Conservation (phyloP, 768 basidiomycete genomes). For the Xerocomus brunneocitrinus region DNA sequence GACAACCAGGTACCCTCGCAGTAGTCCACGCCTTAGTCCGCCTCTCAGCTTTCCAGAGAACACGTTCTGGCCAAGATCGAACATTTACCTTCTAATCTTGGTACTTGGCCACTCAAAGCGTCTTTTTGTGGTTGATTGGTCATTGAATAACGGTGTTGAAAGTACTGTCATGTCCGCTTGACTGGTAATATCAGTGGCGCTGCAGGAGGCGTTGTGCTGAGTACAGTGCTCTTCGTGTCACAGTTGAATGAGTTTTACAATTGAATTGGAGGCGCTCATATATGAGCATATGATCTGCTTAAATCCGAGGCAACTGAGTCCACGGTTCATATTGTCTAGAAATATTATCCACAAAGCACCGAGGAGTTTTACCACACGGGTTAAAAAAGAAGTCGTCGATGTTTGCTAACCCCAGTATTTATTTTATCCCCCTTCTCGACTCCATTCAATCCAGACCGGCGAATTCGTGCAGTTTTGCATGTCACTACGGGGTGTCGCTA, state of each 20-base stretch:
- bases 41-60: background rate
- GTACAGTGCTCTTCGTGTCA: too few relatives aligned
- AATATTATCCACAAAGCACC: background rate
- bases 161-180: background rate
- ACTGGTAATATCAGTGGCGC: too few relatives aligned
- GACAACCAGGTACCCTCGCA: slow-evolving; percentile 13
- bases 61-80: background rate
- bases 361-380: background rate
- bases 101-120: background rate
- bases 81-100: background rate
- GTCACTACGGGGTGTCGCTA: too few relatives aligned
- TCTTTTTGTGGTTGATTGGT: background rate
- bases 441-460: background rate
- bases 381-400: background rate
- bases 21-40: background rate
- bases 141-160: background rate
- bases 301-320: background rate
- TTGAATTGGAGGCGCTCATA: background rate
- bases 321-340: background rate
- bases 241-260: background rate
- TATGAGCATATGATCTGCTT: background rate
- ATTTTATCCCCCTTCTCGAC: background rate
- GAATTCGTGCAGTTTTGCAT: too few relatives aligned
- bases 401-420: background rate
- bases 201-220: too few relatives aligned